Percentiles rank a stretch among this genome's conserved stretches.
Conservation (phyloP, 2,329 filamentous ascomycete genomes). For the Truncatella angustata region DNA sequence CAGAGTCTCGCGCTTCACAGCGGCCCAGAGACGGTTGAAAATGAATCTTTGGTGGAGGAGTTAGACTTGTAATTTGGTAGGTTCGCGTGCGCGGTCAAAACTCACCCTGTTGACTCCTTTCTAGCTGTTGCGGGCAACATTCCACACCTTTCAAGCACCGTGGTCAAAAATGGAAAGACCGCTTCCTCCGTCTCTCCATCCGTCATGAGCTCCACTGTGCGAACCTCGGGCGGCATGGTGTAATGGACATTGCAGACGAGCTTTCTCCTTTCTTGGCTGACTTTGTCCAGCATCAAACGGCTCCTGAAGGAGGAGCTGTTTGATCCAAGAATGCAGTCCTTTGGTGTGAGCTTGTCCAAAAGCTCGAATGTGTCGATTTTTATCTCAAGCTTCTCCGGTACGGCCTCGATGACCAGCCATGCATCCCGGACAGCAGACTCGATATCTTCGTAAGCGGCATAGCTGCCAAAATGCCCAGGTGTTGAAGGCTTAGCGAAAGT, state of each 20-base stretch:
- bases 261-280: slow-evolving; percentile 33
- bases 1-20: slow-evolving; percentile 51
- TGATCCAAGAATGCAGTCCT: slow-evolving; percentile 46
- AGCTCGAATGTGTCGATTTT: slow-evolving; percentile 48
- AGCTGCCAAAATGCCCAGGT: slow-evolving; percentile 27
- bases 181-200: slow-evolving; percentile 38
- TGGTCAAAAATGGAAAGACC: slow-evolving; percentile 44
- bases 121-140: slow-evolving; percentile 40
- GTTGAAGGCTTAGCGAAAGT: background rate
- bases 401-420: slow-evolving; percentile 54
- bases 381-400: slow-evolving; percentile 47
- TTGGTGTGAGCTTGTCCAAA: slow-evolving; percentile 38
- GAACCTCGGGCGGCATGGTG: slow-evolving; percentile 45
- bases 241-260: slow-evolving; percentile 47
- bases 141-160: slow-evolving; percentile 37
- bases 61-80: background rate
- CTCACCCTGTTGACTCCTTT: slow-evolving; percentile 43
- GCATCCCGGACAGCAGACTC: slow-evolving; percentile 38
- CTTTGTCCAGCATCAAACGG: slow-evolving; percentile 42
- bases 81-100: background rate
- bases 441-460: slow-evolving; percentile 30
- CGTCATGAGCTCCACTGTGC: slow-evolving; percentile 54
- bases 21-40: slow-evolving; percentile 56
- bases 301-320: slow-evolving; percentile 54
- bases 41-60: slow-evolving; percentile 36